Base-by-base conservation (phyloP, 2,329 filamentous ascomycete genomes). In the Diaporthe citri region DNA sequence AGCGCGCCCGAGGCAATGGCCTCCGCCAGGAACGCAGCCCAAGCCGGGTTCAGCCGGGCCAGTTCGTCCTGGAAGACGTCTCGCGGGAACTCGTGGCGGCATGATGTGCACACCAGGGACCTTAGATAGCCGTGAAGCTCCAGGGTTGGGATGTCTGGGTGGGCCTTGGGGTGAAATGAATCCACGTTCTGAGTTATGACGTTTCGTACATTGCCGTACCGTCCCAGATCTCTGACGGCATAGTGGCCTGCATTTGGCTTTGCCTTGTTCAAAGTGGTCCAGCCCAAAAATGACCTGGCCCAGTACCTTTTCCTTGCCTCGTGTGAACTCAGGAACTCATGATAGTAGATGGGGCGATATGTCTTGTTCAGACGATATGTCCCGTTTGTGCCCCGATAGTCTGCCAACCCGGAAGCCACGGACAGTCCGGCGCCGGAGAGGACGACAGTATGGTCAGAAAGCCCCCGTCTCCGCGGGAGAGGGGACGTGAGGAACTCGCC, bases 161-260 rank as follows among this genome's bases (percentile, higher is more conserved):
- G 96, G 0, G 95, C 93, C 75, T 86, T 85, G 3, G 89, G 87
- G 83, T 99, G 97, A 82, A 99, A 97, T 3, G 95, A 98, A 85
- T 99, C 97, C 70, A 99, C 97, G 81, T 98, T 98, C 82, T 99
- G 97, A 55, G 97, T 98, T 78, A 99, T 92, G 75, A 98, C 94
- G 71, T 87, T 91, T 74, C 89, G 90, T 56, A 98, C 87, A 67
- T 95, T 84, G 3, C 95, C 96, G 78, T 97, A 86, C 6, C 89
- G 84, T 3, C 91, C 94, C 48, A 98, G 86, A 77, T 93, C 89
- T 71, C 90, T 88, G 74, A 98, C 90, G 2, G 96, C 95, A 81
- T 90, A 88, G 85, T 99, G 97, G 2, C 92, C 92, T 4, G 87
- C 85, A 81, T 98, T 98, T 17, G 96, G 96, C 74, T 86, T 87